Evolutionary conservation across 2,329 filamentous ascomycete genomes (phyloP).

Genomic region (Colletotrichum limetticola): DNA sequence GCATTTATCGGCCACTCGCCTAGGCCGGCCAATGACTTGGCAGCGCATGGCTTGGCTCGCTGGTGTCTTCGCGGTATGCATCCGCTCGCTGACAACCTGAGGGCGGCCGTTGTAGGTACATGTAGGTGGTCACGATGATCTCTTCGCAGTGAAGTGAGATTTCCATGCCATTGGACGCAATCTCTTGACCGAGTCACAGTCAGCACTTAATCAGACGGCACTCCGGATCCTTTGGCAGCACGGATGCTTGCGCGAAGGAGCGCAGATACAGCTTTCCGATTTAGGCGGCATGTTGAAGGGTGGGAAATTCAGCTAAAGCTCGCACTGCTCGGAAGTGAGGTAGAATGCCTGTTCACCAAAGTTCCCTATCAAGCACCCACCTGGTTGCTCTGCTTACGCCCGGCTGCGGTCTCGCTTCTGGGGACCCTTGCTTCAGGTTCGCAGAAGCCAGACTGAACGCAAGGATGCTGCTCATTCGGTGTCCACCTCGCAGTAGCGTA

Average conservation of each 20-base stretch:
- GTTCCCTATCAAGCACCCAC: slow-evolving; percentile 16
- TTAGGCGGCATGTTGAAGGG: background rate
- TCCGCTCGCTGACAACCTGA: background rate
- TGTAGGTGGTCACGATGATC: background rate
- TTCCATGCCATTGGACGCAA: background rate
- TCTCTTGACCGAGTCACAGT: background rate
- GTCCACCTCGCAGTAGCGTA: slow-evolving; percentile 16
- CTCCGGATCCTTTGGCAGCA: too few relatives aligned
- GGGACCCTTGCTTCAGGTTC: slow-evolving; percentile 19
- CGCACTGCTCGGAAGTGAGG: background rate
- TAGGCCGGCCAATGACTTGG: background rate
- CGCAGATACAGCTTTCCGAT: background rate
- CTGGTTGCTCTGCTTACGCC: slow-evolving; percentile 14
- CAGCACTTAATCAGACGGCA: slow-evolving; percentile 9
- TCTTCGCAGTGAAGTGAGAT: background rate
- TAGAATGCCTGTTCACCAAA: slow-evolving; percentile 1
- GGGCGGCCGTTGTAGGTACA: background rate
- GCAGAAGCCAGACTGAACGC: background rate
- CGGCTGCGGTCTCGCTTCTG: slow-evolving; percentile 18
- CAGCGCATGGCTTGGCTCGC: background rate
- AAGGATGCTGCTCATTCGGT: slow-evolving; percentile 6
- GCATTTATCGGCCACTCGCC: background rate
- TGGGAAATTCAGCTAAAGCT: background rate
- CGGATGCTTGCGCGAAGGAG: background rate
- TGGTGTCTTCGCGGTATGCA: background rate